phyloP scores from a whole-genome alignment of 2,329 filamentous ascomycete genomes.

The Hymenoscyphus infarciens region DNA sequence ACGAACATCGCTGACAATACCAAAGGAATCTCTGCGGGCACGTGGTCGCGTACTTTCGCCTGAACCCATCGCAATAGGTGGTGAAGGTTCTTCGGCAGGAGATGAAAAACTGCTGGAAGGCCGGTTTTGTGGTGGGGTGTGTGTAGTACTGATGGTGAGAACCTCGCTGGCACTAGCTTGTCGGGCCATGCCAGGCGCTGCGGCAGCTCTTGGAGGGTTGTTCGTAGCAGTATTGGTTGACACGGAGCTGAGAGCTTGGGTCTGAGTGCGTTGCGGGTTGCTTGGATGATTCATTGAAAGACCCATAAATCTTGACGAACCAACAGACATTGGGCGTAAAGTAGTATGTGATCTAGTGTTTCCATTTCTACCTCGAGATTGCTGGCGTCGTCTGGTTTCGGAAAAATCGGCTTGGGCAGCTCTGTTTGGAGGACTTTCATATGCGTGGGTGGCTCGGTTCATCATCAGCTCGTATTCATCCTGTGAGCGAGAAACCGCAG shows the following conservation, averaged over 20 bases:
- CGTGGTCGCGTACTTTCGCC: slow-evolving; percentile 2
- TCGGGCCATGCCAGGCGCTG: slow-evolving; percentile 12
- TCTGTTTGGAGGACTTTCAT: slow-evolving; percentile 6
- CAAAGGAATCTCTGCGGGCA: background rate
- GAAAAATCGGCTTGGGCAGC: slow-evolving; percentile 21
- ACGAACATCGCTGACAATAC: background rate
- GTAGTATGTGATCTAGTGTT: slow-evolving; percentile 20
- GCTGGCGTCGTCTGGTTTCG: slow-evolving; percentile 25
- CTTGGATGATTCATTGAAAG: slow-evolving; percentile 12
- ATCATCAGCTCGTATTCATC: slow-evolving; percentile 18
- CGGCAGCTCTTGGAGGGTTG: slow-evolving; percentile 11
- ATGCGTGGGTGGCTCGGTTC: slow-evolving; percentile 3
- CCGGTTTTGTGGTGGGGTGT: slow-evolving; percentile 6
- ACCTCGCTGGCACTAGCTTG: slow-evolving; percentile 7
- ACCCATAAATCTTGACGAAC: slow-evolving; percentile 22
- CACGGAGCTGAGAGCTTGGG: background rate
- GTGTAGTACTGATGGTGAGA: slow-evolving; percentile 1
- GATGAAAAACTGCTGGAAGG: slow-evolving; percentile 6
- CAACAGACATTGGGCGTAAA: slow-evolving; percentile 26
- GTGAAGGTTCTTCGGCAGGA: slow-evolving; percentile 14
- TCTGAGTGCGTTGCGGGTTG: slow-evolving; percentile 11
- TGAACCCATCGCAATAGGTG: slow-evolving; percentile 18
- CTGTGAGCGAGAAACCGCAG: slow-evolving; percentile 5
- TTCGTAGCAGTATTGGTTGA: slow-evolving; percentile 2
- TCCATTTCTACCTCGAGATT: slow-evolving; percentile 24